These are phyloP conservation scores for Suhomyces pyralidae DNA, from an alignment of 805 yeast genomes.

Conservation along the genomic window DNA sequence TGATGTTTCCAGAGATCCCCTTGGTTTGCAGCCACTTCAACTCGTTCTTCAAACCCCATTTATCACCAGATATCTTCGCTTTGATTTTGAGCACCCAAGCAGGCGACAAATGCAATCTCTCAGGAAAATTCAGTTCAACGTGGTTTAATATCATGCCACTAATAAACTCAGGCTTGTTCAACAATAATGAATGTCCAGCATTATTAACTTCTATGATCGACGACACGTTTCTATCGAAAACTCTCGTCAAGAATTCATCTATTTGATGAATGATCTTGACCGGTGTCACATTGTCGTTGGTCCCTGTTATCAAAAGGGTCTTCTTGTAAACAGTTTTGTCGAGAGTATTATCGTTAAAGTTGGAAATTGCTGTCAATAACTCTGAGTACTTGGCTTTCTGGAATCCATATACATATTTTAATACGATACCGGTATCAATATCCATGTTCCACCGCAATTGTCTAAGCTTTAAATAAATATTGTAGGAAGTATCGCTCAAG, in stretches of 20 bases:
- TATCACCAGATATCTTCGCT: conserved; percentile 62
- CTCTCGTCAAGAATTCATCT: conserved; percentile 20
- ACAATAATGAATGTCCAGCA: conserved; percentile 65
- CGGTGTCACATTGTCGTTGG: conserved; percentile 56
- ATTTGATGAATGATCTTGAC: conserved; percentile 31
- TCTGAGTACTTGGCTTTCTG: conserved; percentile 42
- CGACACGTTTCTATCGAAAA: conserved; percentile 26
- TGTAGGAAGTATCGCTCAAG: conserved; percentile 4
- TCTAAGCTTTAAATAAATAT: conserved; percentile 43
- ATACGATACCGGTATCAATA: conserved; percentile 50
- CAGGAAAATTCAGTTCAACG: conserved; percentile 46
- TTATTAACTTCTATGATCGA: conserved; percentile 37
- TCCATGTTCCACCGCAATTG: conserved; percentile 75
- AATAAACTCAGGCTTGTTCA: conserved; percentile 60
- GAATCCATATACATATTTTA: conserved; percentile 53
- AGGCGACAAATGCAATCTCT: conserved; percentile 52
- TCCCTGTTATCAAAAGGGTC: conserved; percentile 58
- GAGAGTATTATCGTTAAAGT: conserved; percentile 31
- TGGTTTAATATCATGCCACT: conserved; percentile 63
- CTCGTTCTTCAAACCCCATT: conserved; percentile 79
- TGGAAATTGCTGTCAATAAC: conserved; percentile 37
- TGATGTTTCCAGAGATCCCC: conserved; percentile 47
- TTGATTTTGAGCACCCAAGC: conserved; percentile 69
- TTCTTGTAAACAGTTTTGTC: conserved; percentile 37
- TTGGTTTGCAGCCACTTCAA: conserved; percentile 62